Evolutionary conservation across 2,329 filamentous ascomycete species (phyloP).

Genomic region (Exophiala sideris): DNA sequence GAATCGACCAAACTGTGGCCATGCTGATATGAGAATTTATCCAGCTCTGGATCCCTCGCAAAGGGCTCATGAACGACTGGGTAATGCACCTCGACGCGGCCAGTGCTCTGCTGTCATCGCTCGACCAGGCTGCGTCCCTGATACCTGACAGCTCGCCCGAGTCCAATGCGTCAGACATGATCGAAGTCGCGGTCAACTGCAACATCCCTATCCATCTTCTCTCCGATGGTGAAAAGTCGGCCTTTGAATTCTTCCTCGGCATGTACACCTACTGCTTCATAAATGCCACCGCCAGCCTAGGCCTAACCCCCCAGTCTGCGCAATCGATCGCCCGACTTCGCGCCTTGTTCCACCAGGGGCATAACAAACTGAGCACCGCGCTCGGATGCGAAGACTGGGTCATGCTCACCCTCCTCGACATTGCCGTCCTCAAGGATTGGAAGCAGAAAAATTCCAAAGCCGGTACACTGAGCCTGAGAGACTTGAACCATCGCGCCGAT

Average conservation of each 20-base stretch:
- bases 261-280: constrained; percentile 1
- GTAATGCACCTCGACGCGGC: constrained; percentile 7
- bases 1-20: not conserved
- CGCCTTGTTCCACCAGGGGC: not conserved
- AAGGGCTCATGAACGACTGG: constrained; percentile 3
- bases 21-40: not conserved
- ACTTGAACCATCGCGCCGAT: not conserved
- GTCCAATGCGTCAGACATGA: not conserved
- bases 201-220: not conserved
- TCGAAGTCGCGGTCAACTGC: not conserved
- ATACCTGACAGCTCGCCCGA: not conserved
- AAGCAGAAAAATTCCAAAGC: constrained; percentile 1
- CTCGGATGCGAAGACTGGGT: constrained; percentile 7
- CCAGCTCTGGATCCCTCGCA: constrained; percentile 4
- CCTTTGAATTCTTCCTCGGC: not conserved
- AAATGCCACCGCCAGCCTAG: not conserved
- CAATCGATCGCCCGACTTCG: not conserved
- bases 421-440: constrained; percentile 7
- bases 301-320: not conserved
- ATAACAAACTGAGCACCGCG: not conserved
- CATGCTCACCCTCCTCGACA: constrained; percentile 8
- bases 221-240: not conserved
- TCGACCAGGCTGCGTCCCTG: not conserved
- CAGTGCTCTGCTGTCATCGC: constrained; percentile 5
- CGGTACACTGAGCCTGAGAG: constrained; percentile 1